Evolutionary conservation across 1,284 basidiomycete genomes (phyloP).

Genomic region (Anthracocystis panici-leucophaei): DNA sequence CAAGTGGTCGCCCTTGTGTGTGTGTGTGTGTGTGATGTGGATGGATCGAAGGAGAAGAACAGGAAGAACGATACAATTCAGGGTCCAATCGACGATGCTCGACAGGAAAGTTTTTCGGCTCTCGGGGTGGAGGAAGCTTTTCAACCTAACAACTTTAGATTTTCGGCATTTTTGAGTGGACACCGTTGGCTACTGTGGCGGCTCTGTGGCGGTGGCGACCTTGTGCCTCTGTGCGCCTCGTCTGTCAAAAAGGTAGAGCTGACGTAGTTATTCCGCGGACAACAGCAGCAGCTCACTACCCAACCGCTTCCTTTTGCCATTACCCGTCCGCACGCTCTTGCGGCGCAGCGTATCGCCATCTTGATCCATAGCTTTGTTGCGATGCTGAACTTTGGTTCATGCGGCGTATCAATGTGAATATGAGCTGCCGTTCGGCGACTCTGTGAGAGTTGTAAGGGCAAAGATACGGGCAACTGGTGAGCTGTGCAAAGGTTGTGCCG

Average conservation of each 20-base stretch:
- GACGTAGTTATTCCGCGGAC: background rate
- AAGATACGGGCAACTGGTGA: no score
- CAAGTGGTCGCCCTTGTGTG: background rate
- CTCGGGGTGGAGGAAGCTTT: conserved; percentile 12
- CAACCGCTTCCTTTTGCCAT: background rate
- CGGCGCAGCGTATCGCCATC: background rate
- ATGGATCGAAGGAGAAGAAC: background rate
- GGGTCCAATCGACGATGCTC: conserved; percentile 9
- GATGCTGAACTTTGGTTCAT: background rate
- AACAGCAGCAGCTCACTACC: background rate
- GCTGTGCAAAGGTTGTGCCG: no score
- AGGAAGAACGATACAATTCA: conserved; percentile 17
- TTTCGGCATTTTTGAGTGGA: background rate
- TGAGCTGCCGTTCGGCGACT: background rate
- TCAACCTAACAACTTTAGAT: background rate
- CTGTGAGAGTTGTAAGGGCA: no score
- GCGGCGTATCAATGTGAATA: background rate
- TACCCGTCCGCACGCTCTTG: background rate
- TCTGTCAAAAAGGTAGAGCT: background rate
- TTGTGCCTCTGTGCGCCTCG: no score
- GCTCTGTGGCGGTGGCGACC: conserved; percentile 7
- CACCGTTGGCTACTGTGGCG: background rate
- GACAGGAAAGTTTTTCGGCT: conserved; percentile 9
- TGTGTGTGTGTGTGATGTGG: background rate
- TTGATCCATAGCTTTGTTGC: background rate